Evolutionary conservation across 768 basidiomycete genomes (phyloP).

Genomic region (Tylopilus plumbeoviolaceoides): DNA sequence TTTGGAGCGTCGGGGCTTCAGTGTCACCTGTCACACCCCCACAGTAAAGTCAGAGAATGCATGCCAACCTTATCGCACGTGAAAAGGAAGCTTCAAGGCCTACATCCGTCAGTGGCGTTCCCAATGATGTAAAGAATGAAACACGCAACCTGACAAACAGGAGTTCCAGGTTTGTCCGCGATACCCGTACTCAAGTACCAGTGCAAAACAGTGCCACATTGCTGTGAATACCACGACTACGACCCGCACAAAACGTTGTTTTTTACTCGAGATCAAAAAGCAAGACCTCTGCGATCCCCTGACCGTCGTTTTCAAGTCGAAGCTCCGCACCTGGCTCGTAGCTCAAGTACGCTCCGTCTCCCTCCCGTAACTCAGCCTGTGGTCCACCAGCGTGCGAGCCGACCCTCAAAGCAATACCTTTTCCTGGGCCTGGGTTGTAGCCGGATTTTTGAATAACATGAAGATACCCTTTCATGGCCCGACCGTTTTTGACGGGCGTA

Average conservation of each 20-base stretch:
- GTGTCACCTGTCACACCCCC: neutral
- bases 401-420: slow-evolving; percentile 58
- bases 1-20: neutral
- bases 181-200: slow-evolving; percentile 3
- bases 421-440: slow-evolving; percentile 57
- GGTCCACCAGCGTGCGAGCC: slow-evolving; percentile 35
- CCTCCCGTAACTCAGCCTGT: slow-evolving; percentile 65
- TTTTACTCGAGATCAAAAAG: slow-evolving; percentile 72
- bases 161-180: neutral
- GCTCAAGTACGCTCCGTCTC: slow-evolving; percentile 79
- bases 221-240: neutral
- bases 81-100: neutral
- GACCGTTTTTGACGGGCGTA: slow-evolving; percentile 37
- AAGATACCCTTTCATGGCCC: slow-evolving; percentile 64
- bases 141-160: neutral
- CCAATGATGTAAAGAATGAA: neutral
- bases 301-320: slow-evolving; percentile 61
- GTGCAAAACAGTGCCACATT: neutral
- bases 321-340: slow-evolving; percentile 36
- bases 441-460: slow-evolving; percentile 86
- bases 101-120: neutral
- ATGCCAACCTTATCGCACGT: neutral
- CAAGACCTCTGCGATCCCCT: slow-evolving; percentile 65
- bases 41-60: neutral
- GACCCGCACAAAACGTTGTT: neutral